Conservation (phyloP, 2,329 filamentous ascomycete genomes). For the Colletotrichum caudatum region DNA sequence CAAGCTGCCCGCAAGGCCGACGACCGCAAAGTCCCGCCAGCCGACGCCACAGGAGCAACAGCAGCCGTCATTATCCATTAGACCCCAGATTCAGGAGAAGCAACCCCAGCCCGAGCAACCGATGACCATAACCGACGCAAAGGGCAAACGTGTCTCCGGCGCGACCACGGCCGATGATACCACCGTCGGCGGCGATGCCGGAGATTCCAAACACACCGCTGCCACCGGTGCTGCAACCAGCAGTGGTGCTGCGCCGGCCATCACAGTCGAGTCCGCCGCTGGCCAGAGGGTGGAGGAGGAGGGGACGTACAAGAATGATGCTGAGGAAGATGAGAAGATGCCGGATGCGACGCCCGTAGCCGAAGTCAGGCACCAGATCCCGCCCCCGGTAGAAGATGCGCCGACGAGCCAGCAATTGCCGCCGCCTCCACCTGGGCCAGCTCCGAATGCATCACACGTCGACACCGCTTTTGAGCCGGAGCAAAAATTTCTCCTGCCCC, state of each 20-base stretch:
- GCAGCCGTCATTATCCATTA: slow-evolving; percentile 53
- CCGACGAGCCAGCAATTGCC: slow-evolving; percentile 52
- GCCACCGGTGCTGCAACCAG: slow-evolving; percentile 44
- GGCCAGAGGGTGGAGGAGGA: slow-evolving; percentile 44
- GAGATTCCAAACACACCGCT: slow-evolving; percentile 61
- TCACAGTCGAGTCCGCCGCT: slow-evolving; percentile 42
- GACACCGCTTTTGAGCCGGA: slow-evolving; percentile 46
- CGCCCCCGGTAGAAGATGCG: slow-evolving; percentile 55
- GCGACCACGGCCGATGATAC: slow-evolving; percentile 62
- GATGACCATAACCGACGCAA: slow-evolving; percentile 52
- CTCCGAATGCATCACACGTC: slow-evolving; percentile 48
- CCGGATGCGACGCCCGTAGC: slow-evolving; percentile 68
- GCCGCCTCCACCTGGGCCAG: slow-evolving; percentile 61
- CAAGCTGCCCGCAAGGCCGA: slow-evolving; percentile 66
- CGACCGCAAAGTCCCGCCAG: slow-evolving; percentile 66
- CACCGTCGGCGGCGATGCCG: slow-evolving; percentile 55
- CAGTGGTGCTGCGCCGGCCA: slow-evolving; percentile 60
- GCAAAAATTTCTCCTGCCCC: slow-evolving; percentile 82
- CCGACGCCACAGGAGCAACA: slow-evolving; percentile 64
- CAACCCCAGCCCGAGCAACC: slow-evolving; percentile 53
- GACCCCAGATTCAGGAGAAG: slow-evolving; percentile 63
- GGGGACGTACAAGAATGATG: slow-evolving; percentile 51
- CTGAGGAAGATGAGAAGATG: slow-evolving; percentile 76
- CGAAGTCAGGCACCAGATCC: slow-evolving; percentile 58
- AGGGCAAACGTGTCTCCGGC: slow-evolving; percentile 60